Evolutionary conservation across 2,329 filamentous ascomycete genomes (phyloP).

Genomic region (Exophiala sp.): DNA sequence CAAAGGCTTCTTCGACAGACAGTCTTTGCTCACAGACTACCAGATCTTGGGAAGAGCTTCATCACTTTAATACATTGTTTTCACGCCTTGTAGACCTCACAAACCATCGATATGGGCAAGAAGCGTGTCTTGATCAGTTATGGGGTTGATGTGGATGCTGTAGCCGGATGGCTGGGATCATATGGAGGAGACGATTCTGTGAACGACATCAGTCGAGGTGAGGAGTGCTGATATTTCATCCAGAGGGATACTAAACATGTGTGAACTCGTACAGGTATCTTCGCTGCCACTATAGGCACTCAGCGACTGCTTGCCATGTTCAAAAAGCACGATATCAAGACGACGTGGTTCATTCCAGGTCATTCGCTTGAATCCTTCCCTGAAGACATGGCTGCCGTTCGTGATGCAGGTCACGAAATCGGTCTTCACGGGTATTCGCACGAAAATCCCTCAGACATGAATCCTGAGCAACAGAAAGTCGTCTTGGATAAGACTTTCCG

Average conservation of each 20-base stretch:
- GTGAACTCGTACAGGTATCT: slow-evolving; percentile 44
- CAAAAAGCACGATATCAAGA: slow-evolving; percentile 67
- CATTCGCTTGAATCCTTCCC: slow-evolving; percentile 64
- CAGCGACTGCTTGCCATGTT: slow-evolving; percentile 66
- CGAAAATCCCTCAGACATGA: slow-evolving; percentile 70
- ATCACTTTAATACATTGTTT: too few species aligned
- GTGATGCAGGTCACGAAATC: slow-evolving; percentile 62
- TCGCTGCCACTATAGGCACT: slow-evolving; percentile 64
- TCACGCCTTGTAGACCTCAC: too few species aligned
- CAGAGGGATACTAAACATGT: not conserved
- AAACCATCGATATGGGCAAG: slow-evolving; percentile 25
- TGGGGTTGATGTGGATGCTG: slow-evolving; percentile 70
- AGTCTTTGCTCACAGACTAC: too few species aligned
- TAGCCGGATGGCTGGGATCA: slow-evolving; percentile 70
- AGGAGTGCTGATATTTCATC: not conserved
- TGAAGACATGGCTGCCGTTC: slow-evolving; percentile 59
- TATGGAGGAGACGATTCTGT: slow-evolving; percentile 71
- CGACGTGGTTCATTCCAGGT: slow-evolving; percentile 63
- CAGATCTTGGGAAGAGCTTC: too few species aligned
- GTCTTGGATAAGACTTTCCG: slow-evolving; percentile 75
- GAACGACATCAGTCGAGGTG: slow-evolving; percentile 68
- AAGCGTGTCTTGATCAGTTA: slow-evolving; percentile 58
- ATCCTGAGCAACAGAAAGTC: slow-evolving; percentile 69
- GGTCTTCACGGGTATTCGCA: slow-evolving; percentile 70
- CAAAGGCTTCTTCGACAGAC: too few species aligned